Conservation (phyloP, 2,329 filamentous ascomycete species). For the Exophiala spinifera region DNA sequence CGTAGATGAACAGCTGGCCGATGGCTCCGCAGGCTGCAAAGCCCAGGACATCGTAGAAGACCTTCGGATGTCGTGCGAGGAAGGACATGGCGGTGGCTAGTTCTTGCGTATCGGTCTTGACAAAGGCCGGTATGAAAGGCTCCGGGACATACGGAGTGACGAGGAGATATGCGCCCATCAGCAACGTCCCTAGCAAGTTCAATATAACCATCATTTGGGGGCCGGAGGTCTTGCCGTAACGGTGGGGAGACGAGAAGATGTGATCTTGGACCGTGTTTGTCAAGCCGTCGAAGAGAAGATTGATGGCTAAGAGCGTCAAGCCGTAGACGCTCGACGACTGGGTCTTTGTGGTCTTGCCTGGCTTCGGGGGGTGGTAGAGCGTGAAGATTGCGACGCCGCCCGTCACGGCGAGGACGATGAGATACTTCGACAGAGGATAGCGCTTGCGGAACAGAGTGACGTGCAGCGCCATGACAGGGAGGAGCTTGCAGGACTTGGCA, state of each 20-base stretch:
- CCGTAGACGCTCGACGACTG: conserved; percentile 60
- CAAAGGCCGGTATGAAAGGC: conserved; percentile 64
- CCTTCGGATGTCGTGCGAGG: conserved; percentile 72
- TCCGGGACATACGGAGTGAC: conserved; percentile 75
- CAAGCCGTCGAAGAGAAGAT: conserved; percentile 90
- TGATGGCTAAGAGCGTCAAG: conserved; percentile 77
- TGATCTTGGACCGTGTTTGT: conserved; percentile 97
- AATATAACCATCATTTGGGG: conserved; percentile 99
- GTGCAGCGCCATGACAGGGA: conserved; percentile 98
- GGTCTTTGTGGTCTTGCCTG: conserved; percentile 49
- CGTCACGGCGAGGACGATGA: conserved; percentile 87
- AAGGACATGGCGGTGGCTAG: conserved; percentile 76
- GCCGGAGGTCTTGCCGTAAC: conserved; percentile 75
- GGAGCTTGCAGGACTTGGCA: conserved; percentile 93
- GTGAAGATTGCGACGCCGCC: conserved; percentile 93
- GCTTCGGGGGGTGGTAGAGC: conserved; percentile 69
- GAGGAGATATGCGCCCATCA: conserved; percentile 74
- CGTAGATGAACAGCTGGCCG: conserved; percentile 96
- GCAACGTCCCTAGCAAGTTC: conserved; percentile 77
- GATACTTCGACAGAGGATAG: conserved; percentile 95
- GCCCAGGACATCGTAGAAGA: conserved; percentile 82
- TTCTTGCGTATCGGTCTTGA: conserved; percentile 63
- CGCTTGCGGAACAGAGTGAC: conserved; percentile 83
- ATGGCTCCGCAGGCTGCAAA: conserved; percentile 89
- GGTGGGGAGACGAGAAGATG: conserved; percentile 66